phyloP scores from a whole-genome alignment of 108 stramenopile species.

The Pseudonitzschia multistriata region DNA sequence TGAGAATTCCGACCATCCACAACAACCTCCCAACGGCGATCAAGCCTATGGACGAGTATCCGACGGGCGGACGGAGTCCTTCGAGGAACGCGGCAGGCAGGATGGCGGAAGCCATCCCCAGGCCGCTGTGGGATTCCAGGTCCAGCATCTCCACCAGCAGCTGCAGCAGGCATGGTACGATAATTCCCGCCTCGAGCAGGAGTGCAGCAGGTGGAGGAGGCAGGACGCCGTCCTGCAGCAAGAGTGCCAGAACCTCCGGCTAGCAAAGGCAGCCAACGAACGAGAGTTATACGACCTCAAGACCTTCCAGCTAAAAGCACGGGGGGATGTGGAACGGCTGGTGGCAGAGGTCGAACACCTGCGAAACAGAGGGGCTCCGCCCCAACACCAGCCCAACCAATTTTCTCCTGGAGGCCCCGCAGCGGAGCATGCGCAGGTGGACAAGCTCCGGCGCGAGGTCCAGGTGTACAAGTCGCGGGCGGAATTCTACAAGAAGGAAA shows the following conservation, averaged over 20 bases:
- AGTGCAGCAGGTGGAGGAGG: background rate
- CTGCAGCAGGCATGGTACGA: too few relatives aligned
- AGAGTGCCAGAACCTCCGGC: background rate
- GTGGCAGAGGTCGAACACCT: background rate
- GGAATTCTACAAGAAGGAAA: conserved; percentile 14
- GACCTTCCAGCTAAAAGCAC: too few relatives aligned
- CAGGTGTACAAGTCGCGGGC: conserved; percentile 18
- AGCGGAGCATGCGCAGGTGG: background rate
- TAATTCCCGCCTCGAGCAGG: background rate
- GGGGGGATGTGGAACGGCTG: background rate
- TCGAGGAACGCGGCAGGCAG: too few relatives aligned
- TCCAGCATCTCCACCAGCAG: too few relatives aligned
- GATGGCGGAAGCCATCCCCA: too few relatives aligned
- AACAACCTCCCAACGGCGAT: too few relatives aligned
- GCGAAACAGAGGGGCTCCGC: too few relatives aligned
- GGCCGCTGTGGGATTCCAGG: too few relatives aligned
- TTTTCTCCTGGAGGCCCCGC: background rate
- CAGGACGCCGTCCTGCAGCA: background rate
- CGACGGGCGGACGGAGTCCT: too few relatives aligned
- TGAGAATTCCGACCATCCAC: too few relatives aligned
- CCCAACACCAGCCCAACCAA: background rate
- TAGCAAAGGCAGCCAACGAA: background rate
- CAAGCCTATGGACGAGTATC: too few relatives aligned
- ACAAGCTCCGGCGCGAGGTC: background rate
- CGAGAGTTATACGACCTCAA: background rate